Conservation (phyloP, 2,329 filamentous ascomycete genomes). For the Calonectria pseudoreteaudii region DNA sequence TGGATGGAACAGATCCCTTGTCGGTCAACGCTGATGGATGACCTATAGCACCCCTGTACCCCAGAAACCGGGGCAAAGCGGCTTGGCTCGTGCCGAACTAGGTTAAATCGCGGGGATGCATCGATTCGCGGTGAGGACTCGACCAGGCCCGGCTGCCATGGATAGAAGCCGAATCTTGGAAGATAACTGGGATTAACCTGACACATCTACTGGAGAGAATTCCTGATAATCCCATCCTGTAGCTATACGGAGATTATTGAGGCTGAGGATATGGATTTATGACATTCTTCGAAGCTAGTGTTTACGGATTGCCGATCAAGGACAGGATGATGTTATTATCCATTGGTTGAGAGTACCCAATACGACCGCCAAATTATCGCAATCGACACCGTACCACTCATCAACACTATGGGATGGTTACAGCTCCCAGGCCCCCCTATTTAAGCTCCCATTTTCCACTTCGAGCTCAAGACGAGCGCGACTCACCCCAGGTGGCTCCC, state of each 20-base stretch:
- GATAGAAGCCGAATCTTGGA: neutral
- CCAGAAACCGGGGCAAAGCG: neutral
- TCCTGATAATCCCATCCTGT: too few species aligned
- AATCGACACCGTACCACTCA: neutral
- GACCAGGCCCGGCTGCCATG: too few species aligned
- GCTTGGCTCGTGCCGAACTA: neutral
- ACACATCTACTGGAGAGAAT: too few species aligned
- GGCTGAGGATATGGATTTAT: neutral
- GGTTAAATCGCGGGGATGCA: neutral
- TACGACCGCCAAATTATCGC: neutral
- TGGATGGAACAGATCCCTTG: neutral
- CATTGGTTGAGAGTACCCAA: neutral
- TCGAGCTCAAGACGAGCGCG: neutral
- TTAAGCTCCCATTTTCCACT: neutral
- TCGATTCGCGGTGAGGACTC: neutral
- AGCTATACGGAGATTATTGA: neutral
- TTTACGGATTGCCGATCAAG: neutral
- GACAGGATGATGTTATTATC: neutral
- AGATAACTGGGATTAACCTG: too few species aligned
- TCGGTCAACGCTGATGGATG: neutral
- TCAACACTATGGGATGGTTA: neutral
- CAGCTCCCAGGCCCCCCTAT: neutral
- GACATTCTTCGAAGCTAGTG: neutral
- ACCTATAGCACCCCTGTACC: neutral
- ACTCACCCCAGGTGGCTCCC: too few species aligned